A percentile compares a stretch with the other conserved stretches of the same genome.
These are phyloP conservation scores for Alternaria solani DNA, from an alignment of 2,329 filamentous ascomycete genomes.

Conservation along the genomic window DNA sequence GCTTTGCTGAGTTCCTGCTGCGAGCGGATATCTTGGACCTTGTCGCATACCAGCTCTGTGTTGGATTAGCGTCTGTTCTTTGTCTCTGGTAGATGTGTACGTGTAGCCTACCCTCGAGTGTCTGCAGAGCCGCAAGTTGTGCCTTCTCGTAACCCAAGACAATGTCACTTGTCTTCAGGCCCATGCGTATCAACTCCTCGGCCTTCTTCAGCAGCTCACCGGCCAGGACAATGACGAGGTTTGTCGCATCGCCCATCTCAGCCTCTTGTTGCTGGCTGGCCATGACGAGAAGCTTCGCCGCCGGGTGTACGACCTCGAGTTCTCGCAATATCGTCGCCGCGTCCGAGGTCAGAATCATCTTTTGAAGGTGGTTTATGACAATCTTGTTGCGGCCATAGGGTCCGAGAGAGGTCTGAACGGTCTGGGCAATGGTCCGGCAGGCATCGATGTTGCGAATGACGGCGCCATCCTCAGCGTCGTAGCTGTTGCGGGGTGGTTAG, in stretches of 20 bases:
- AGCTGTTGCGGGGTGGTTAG: conserved; percentile 67
- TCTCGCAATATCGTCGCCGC: conserved; percentile 97
- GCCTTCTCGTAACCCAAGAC: conserved; percentile 95
- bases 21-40: conserved; percentile 82
- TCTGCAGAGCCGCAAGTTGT: conserved; percentile 83
- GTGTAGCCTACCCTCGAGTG: conserved; percentile 70
- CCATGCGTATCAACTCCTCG: conserved; percentile 95
- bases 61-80: conserved; percentile 25
- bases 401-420: conserved; percentile 94
- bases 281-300: conserved; percentile 97
- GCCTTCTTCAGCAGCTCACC: conserved; percentile 97
- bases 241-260: conserved; percentile 98
- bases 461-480: conserved; percentile 98
- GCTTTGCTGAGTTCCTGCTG: conserved; percentile 91
- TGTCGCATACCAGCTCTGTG: conserved; percentile 84
- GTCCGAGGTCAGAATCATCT: conserved; percentile 99
- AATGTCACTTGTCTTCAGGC: conserved; percentile 97
- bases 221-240: conserved; percentile 93
- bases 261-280: conserved; percentile 98
- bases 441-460: conserved; percentile 98
- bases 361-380: conserved; percentile 99
- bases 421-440: conserved; percentile 93
- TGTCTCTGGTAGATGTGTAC: not conserved
- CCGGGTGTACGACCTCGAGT: conserved; percentile 97
- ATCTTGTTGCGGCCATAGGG: conserved; percentile 99